Conservation (phyloP, 306 rosid genomes). For the Gleditsia sinensis region DNA sequence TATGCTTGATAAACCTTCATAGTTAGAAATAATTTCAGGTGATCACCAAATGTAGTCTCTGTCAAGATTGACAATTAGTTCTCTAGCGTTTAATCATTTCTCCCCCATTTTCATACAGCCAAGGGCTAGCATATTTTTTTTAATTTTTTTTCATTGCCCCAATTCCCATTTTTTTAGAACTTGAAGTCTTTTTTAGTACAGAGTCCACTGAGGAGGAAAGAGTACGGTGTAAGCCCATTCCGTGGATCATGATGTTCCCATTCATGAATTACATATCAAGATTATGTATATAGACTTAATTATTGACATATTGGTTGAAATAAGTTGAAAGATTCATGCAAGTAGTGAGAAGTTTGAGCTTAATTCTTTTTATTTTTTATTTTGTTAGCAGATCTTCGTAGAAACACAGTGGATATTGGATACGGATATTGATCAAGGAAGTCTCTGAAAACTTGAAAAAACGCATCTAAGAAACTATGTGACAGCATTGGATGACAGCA, state of each 20-base stretch:
- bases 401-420: not conserved
- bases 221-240: not conserved
- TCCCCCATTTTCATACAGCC: not conserved
- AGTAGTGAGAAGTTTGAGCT: not conserved
- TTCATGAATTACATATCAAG: not conserved
- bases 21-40: constrained; percentile 15
- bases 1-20: constrained; percentile 23
- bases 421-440: not conserved
- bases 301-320: not conserved
- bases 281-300: not conserved
- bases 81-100: not conserved
- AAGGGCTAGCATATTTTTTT: not conserved
- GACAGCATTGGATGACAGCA: not conserved
- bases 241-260: not conserved
- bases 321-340: not conserved
- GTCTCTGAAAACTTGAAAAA: not conserved
- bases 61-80: too few relatives aligned
- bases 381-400: not conserved
- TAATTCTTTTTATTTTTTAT: not conserved
- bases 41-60: constrained; percentile 12
- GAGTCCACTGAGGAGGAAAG: not conserved
- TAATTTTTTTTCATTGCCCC: not conserved
- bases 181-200: not conserved
- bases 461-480: not conserved
- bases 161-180: not conserved